phyloP scores from a whole-genome alignment of 1,284 basidiomycete genomes.

The Irpex lacteus region DNA sequence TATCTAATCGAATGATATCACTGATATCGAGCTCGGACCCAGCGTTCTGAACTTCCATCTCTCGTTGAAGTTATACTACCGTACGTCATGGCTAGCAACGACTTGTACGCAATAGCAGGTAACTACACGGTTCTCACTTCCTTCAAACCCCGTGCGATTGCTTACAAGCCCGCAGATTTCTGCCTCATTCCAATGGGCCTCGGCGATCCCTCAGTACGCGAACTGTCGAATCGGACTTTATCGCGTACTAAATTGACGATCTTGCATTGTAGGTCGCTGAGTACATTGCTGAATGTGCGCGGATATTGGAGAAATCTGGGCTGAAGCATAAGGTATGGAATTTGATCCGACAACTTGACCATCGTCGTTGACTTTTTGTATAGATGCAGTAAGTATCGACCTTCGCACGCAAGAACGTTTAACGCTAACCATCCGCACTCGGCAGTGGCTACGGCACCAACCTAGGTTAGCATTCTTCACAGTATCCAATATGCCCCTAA shows the following conservation, averaged over 20 bases:
- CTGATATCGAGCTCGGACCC: neutral
- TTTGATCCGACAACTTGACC: slow-evolving; percentile 15
- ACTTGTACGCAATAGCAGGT: slow-evolving; percentile 15
- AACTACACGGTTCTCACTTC: neutral
- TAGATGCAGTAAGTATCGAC: slow-evolving; percentile 69
- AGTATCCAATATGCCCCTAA: neutral
- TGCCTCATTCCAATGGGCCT: slow-evolving; percentile 83
- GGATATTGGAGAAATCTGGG: slow-evolving; percentile 78
- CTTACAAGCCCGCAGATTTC: slow-evolving; percentile 53
- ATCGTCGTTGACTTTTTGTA: neutral
- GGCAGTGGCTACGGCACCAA: slow-evolving; percentile 88
- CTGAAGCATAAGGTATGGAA: slow-evolving; percentile 69
- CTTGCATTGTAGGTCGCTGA: slow-evolving; percentile 51
- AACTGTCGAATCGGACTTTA: slow-evolving; percentile 6
- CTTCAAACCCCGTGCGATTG: neutral
- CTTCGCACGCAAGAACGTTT: neutral
- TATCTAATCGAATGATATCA: neutral
- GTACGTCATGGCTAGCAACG: neutral
- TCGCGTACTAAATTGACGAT: neutral
- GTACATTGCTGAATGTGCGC: slow-evolving; percentile 76
- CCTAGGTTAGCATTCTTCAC: slow-evolving; percentile 48
- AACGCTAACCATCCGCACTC: neutral
- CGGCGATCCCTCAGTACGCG: slow-evolving; percentile 59
- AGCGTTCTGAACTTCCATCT: neutral
- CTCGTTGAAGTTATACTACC: neutral